Evolutionary conservation across 2,329 filamentous ascomycete genomes (phyloP), one percentile per base, ranked within the genome.

Genomic region (Colletotrichum sp.): DNA sequence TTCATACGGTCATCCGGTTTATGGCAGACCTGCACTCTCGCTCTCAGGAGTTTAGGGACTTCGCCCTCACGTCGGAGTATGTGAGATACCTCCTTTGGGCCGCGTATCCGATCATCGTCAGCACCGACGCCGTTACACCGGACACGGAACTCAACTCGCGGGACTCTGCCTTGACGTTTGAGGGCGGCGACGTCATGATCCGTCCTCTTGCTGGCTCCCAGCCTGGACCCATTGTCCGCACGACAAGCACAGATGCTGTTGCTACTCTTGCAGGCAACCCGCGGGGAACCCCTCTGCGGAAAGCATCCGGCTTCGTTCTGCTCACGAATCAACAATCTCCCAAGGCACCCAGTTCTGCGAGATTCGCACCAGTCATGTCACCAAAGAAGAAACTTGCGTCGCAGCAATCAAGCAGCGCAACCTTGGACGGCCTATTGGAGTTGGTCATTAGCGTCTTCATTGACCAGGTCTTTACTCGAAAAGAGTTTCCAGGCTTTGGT

Each of bases 281-380:
- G n/a, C 84, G 89, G 76, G 92, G 93, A 1, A 91, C 92, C 8
- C 91, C 93, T 24, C 88, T 97, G 30, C 92, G 93, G 38, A 92
- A 96, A 79, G 94, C 95, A 3, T 98, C 96, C 1, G 98, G 96
- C 0, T 99, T 98, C 82, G 93, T 98, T 34, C 90, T 99, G 3
- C 89, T 99, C 26, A 96, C 94, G 8, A 91, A 94, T 4, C 92
- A 94, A 71, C 91, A 91, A 72, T 87, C 89, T 1, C 89, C 90
- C 12, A 85, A 91, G 66, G 85, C 87, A 2, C 90, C 91, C 3
- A 92, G 91, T 15, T 87, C 91, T 43, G 90, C 93, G 16, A 91
- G 91, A 16, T 86, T 96, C 68, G 92, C 90, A 36, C 90, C 91
- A 16, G 87, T 92, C 18, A 89, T 94, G 78, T 91, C 90, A 2